Conservation (phyloP, 345 rosid genomes). For the Turnera subulata region DNA sequence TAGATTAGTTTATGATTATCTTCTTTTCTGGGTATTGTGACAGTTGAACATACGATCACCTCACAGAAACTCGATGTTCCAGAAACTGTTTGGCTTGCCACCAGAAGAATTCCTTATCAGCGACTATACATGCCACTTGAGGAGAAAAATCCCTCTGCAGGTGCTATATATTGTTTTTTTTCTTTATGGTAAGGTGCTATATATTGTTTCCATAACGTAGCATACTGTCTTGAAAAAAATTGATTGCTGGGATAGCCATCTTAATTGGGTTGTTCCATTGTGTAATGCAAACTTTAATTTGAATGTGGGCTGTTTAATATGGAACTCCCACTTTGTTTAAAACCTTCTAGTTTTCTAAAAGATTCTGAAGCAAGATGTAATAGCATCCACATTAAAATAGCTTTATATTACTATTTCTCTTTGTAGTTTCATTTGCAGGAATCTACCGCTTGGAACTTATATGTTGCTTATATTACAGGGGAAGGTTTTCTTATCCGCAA, state of each 20-base stretch:
- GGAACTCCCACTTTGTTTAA: too few relatives aligned
- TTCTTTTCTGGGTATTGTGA: conserved; percentile 4
- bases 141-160: conserved; percentile 86
- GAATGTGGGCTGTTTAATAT: too few relatives aligned
- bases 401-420: neutral
- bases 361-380: too few relatives aligned
- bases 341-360: too few relatives aligned
- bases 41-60: conserved; percentile 82
- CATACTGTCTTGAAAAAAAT: neutral
- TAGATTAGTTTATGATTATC: too few relatives aligned
- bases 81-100: conserved; percentile 80
- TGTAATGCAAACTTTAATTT: too few relatives aligned
- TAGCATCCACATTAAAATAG: neutral
- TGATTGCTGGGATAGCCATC: neutral
- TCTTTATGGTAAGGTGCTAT: too few relatives aligned
- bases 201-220: too few relatives aligned
- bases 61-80: conserved; percentile 68
- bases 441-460: neutral
- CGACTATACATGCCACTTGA: conserved; percentile 70
- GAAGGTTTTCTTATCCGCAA: conserved; percentile 73
- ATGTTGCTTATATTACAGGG: conserved; percentile 45
- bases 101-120: conserved; percentile 81
- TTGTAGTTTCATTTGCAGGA: neutral
- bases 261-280: neutral
- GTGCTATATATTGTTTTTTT: conserved; percentile 28